Evolutionary conservation across 768 basidiomycete genomes (phyloP).

Genomic region (Hygrophoropsis aurantiaca): DNA sequence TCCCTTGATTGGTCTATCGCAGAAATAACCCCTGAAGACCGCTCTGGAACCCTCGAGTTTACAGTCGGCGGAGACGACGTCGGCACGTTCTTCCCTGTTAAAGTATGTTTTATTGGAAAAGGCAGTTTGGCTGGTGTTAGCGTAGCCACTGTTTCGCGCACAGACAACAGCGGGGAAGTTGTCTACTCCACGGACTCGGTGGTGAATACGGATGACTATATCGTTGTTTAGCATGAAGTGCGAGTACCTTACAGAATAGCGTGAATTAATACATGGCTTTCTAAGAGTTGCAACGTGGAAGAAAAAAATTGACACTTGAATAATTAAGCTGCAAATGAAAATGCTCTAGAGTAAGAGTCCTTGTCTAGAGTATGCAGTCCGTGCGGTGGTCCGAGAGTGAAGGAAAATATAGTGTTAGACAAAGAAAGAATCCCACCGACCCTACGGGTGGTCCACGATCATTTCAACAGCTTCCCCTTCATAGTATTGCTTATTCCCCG

Average conservation of each 20-base stretch:
- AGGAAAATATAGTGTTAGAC: no score
- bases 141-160: constrained; percentile 56
- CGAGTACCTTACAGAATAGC: background rate
- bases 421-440: no score
- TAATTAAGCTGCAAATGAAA: no score
- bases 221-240: constrained; percentile 49
- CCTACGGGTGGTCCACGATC: no score
- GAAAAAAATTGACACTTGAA: no score
- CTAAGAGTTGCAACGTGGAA: no score
- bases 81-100: constrained; percentile 90
- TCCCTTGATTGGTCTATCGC: constrained; percentile 86
- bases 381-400: no score
- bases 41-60: constrained; percentile 89
- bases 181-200: constrained; percentile 56
- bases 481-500: no score
- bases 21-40: constrained; percentile 57
- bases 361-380: no score
- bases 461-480: no score
- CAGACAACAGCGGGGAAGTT: constrained; percentile 48
- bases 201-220: constrained; percentile 55
- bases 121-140: constrained; percentile 80
- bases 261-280: no score
- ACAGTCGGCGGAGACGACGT: constrained; percentile 81
- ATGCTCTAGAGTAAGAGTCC: no score
- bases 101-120: constrained; percentile 75